Evolutionary conservation across 148 eudicot genomes (phyloP), one percentile per base, ranked within the genome.

Genomic region (Hydrangea macrophylla): DNA sequence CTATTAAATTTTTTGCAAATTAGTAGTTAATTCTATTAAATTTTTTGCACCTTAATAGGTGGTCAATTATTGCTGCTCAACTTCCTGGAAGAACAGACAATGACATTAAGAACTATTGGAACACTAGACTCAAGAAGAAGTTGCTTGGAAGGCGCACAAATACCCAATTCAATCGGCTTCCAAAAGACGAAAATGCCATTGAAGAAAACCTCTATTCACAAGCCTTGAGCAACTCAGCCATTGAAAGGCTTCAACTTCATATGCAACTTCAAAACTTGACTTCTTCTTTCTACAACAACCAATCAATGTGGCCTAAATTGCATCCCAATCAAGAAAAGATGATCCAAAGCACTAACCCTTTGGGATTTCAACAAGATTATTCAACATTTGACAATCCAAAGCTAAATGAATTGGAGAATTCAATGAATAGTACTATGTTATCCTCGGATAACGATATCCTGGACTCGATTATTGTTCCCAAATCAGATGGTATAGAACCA

Each of bases 21-120:
- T 39, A 12, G 24, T 20, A 42, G 33, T 39, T 69, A 8, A 56
- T 70, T 39, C 50, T 2, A 18, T 62, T 23, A 32, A 57, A 30
- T 51, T 68, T 60, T 36, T 3, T 45, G 11, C 20, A 17, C 9
- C n/a, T n/a, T 23, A 60, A 4, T 53, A 90, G 99, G 80, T 94
- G 99, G 97, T 94, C 96, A 44, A 86, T 94, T 72, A 94, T 94
- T 79, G 99, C 97, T 2, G 97, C 99, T 35, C 97, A 91, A 39
- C 68, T 94, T 54, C 99, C 99, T 2, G 99, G 97, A 72, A 85
- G 99, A 73, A 94, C 99, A 24, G 99, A 94, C 58, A 94, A 94
- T 44, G 99, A 94, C 59, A 91, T 94, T 40, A 92, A 89, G 70
- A 89, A 92, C 70, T 88, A 89, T 54, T 86, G 96, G 95, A 92